Evolutionary conservation across 2,329 filamentous ascomycete species (phyloP).

Genomic region (Claviceps pazoutovae): DNA sequence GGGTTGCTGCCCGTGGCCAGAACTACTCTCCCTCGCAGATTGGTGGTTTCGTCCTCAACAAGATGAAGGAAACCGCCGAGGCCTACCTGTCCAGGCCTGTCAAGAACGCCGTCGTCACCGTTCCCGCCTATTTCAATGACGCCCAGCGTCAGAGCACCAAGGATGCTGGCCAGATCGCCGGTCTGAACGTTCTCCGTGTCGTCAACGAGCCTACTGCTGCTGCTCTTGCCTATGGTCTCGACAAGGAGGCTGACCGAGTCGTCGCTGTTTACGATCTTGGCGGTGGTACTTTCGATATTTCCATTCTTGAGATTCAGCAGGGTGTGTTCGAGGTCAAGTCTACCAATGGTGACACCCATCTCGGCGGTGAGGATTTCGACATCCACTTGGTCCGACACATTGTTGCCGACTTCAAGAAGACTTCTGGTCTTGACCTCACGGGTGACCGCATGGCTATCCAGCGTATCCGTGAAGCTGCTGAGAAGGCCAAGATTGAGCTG

Average conservation of each 20-base stretch:
- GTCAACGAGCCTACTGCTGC: conserved; percentile 97
- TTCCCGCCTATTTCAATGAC: conserved; percentile 98
- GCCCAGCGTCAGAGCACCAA: conserved; percentile 96
- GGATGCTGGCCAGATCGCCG: conserved; percentile 91
- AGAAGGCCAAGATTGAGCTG: conserved; percentile 99
- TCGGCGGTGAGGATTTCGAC: conserved; percentile 97
- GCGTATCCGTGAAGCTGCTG: conserved; percentile 94
- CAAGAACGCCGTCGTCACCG: conserved; percentile 94
- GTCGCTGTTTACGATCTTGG: conserved; percentile 96
- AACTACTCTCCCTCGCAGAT: conserved; percentile 98
- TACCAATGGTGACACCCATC: conserved; percentile 95
- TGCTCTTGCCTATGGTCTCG: conserved; percentile 87
- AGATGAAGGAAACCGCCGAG: conserved; percentile 99
- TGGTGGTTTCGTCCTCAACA: conserved; percentile 88
- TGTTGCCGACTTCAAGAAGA: conserved; percentile 92
- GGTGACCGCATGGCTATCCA: conserved; percentile 95
- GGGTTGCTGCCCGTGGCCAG: conserved; percentile 84
- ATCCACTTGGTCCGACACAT: conserved; percentile 88
- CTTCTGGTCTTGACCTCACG: conserved; percentile 80
- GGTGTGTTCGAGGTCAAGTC: conserved; percentile 99
- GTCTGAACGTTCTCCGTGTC: conserved; percentile 91
- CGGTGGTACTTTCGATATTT: conserved; percentile 99
- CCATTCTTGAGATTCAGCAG: conserved; percentile 90
- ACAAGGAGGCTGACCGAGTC: conserved; percentile 82
- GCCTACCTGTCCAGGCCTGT: conserved; percentile 77